Base-by-base conservation (phyloP, 345 rosid species). In the Populus tremula region DNA sequence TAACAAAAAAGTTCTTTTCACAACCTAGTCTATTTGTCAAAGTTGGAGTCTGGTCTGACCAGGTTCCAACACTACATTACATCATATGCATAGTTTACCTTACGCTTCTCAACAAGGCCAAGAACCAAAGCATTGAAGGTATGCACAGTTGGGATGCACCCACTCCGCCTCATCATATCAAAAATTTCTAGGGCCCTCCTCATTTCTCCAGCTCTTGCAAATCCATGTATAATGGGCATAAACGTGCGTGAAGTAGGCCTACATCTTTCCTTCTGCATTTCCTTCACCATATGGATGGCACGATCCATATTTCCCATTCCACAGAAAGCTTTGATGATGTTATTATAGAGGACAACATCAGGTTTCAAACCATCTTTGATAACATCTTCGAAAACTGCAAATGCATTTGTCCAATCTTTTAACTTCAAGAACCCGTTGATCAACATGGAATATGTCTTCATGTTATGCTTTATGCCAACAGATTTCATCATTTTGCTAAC, bases 281-380 rank as follows among this genome's bases (percentile, higher is more conserved):
- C 91, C 76, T 92, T 96, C 45, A 93, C 91, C 69, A 90, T 90
- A 69, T 85, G 81, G 82, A 96, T 81, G 1, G 98, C 99, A 76
- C 99, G 92, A 8, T 89, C 94, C 93, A 93, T 92, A 87, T 90
- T 95, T 81, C 98, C 98, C 99, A 96, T 93, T 73, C 97, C 98
- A 82, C 99, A 96, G 77, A 93, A 93, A 70, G 94, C 99, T 73
- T 84, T 73, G 14, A 96, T 87, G 39, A 93, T 91, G 89, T 92
- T 90, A 87, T 96, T 96, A 69, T 92, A 93, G 12, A 93, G 93
- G 75, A 96, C 86, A 66, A 87, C 94, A 78, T 96, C 99, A 62
- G 97, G 98, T 87, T 90, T 91, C 83, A 92, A 75, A 59, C 96
- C 98, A 84, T 90, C 88, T 14, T 77, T 81, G 13, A 92, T 72